Evolutionary conservation across 495 filamentous ascomycete species (phyloP).

Genomic region (Penicillium verhagenii): DNA sequence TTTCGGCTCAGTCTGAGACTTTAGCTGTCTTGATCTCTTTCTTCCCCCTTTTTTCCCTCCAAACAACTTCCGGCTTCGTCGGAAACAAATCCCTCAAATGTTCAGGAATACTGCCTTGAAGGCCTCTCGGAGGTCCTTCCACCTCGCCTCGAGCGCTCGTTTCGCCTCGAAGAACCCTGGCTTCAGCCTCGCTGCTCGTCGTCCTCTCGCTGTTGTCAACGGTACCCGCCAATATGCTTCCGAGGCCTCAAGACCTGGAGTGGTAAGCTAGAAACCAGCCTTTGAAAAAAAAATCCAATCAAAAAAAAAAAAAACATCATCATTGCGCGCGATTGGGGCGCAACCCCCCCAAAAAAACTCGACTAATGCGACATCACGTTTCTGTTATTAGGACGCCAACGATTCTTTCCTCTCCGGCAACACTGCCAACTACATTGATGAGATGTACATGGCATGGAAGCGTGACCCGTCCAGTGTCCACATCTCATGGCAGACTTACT

Average conservation of each 20-base stretch:
- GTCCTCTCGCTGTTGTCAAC: slow-evolving; percentile 42
- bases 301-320: neutral
- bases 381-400: slow-evolving; percentile 64
- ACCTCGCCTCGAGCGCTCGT: slow-evolving; percentile 47
- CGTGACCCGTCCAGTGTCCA: slow-evolving; percentile 90
- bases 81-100: slow-evolving; percentile 42
- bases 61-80: slow-evolving; percentile 12
- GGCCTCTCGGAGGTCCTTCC: slow-evolving; percentile 48
- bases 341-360: slow-evolving; percentile 8
- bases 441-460: slow-evolving; percentile 99
- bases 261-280: slow-evolving; percentile 32
- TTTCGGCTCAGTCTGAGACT: slow-evolving; percentile 6
- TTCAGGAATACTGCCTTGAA: slow-evolving; percentile 46
- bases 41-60: slow-evolving; percentile 9
- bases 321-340: slow-evolving; percentile 11
- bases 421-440: slow-evolving; percentile 97
- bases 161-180: slow-evolving; percentile 41
- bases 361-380: slow-evolving; percentile 30
- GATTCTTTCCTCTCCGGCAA: slow-evolving; percentile 94
- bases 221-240: slow-evolving; percentile 54
- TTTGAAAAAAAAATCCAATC: neutral
- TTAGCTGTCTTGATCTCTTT: slow-evolving; percentile 1
- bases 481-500: slow-evolving; percentile 99
- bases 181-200: slow-evolving; percentile 43
- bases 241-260: slow-evolving; percentile 35